A percentile compares a stretch with the other conserved stretches of the same genome.
These are phyloP conservation scores for Candida koratica DNA, from an alignment of 805 yeast species.

Conservation along the genomic window DNA sequence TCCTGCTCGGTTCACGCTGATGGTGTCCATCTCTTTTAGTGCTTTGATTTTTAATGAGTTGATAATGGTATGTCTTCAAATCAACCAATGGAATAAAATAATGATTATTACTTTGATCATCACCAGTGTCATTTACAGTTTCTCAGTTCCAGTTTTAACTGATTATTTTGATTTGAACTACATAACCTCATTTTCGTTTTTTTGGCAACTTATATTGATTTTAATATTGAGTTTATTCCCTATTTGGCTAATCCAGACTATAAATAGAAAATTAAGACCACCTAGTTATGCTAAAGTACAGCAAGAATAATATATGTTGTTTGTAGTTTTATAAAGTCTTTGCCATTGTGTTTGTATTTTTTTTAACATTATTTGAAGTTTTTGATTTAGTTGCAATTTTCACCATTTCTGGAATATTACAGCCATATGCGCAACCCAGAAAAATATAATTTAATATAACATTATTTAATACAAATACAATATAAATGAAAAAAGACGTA, in stretches of 20 bases:
- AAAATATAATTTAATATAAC: not conserved
- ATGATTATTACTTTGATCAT: conserved; percentile 72
- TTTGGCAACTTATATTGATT: conserved; percentile 66
- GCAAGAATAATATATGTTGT: conserved; percentile 43
- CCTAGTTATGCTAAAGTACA: conserved; percentile 98
- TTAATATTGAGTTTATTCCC: conserved; percentile 74
- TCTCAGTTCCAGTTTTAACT: conserved; percentile 74
- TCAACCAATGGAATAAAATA: conserved; percentile 81
- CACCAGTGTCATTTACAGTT: conserved; percentile 64
- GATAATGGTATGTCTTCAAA: conserved; percentile 88
- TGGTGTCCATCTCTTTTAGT: conserved; percentile 87
- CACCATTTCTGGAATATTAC: not conserved
- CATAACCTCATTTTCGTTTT: conserved; percentile 53
- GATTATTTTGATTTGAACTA: conserved; percentile 82
- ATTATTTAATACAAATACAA: too few relatives aligned
- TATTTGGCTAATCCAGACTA: conserved; percentile 78
- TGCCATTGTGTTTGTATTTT: too few relatives aligned
- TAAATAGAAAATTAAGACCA: conserved; percentile 76
- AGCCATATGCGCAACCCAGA: not conserved
- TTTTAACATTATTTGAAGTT: too few relatives aligned
- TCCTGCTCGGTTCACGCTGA: conserved; percentile 49
- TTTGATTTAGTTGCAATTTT: too few relatives aligned
- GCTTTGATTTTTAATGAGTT: conserved; percentile 80
- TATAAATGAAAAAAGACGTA: too few relatives aligned
- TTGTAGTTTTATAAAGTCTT: conserved; percentile 1